A percentile compares a stretch with the other conserved stretches of the same genome.
Evolutionary conservation across 768 basidiomycete genomes (phyloP).

Genomic region (Termitomyces sp.): DNA sequence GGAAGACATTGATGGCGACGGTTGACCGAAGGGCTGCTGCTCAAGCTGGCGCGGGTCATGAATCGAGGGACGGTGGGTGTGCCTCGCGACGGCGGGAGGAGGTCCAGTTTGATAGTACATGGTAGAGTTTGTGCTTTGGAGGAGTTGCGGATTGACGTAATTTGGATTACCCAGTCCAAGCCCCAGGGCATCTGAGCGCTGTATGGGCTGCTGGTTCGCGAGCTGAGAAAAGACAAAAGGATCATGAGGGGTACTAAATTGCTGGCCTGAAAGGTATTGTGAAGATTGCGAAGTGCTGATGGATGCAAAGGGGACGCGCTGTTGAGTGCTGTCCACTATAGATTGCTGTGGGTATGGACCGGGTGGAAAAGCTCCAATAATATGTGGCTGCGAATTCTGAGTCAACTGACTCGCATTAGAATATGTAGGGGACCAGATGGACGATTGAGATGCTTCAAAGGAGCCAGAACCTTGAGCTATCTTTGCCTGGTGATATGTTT

Average conservation of each 20-base stretch:
- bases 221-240: slow-evolving; percentile 20
- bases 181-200: slow-evolving; percentile 16
- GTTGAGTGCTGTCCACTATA: slow-evolving; percentile 15
- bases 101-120: slow-evolving; percentile 16
- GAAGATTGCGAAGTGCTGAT: slow-evolving; percentile 15
- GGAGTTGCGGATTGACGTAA: slow-evolving; percentile 12
- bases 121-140: slow-evolving; percentile 2
- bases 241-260: slow-evolving; percentile 17
- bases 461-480: slow-evolving; percentile 18
- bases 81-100: slow-evolving; percentile 5
- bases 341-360: slow-evolving; percentile 10
- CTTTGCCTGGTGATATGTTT: slow-evolving; percentile 24
- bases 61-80: slow-evolving; percentile 22
- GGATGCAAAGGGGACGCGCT: slow-evolving; percentile 24
- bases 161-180: slow-evolving; percentile 10
- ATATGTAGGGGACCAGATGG: slow-evolving; percentile 31
- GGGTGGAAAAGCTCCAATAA: slow-evolving; percentile 14
- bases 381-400: slow-evolving; percentile 26
- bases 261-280: slow-evolving; percentile 18
- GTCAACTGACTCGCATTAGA: slow-evolving; percentile 21
- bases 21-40: slow-evolving; percentile 21
- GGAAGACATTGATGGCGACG: slow-evolving; percentile 16
- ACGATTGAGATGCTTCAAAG: slow-evolving; percentile 26
- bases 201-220: slow-evolving; percentile 18
- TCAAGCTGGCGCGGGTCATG: slow-evolving; percentile 21